Conservation (phyloP, 805 yeast genomes). For the Yarrowia porcina region DNA sequence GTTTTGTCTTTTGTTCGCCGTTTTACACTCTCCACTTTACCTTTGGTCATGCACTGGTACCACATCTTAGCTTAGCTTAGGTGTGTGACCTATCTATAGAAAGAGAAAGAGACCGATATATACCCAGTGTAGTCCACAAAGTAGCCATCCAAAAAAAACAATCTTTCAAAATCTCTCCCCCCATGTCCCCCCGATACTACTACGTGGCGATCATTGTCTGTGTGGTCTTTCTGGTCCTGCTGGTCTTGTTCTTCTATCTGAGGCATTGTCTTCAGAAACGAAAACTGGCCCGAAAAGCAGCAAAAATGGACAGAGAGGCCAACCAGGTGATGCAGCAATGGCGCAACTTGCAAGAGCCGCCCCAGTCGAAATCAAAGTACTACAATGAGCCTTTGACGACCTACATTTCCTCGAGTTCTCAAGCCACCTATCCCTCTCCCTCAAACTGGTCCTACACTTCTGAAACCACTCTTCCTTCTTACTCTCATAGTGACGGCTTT, state of each 20-base stretch:
- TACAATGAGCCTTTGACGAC: slow-evolving; percentile 1
- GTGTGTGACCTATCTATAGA: too few relatives aligned
- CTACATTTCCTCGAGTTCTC: neutral
- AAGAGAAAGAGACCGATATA: too few relatives aligned
- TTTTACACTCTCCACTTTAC: neutral
- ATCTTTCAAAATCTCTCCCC: neutral
- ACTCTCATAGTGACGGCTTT: neutral
- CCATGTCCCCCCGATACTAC: neutral
- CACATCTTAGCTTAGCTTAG: too few relatives aligned
- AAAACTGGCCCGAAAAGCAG: neutral
- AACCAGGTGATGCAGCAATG: neutral
- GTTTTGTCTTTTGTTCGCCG: too few relatives aligned
- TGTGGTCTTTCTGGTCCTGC: neutral
- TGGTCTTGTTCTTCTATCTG: neutral
- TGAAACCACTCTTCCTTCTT: neutral
- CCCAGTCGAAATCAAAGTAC: neutral
- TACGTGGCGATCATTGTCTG: slow-evolving; percentile 9
- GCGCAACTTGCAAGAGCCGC: neutral
- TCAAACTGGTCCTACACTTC: neutral
- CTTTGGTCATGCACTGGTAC: too few relatives aligned
- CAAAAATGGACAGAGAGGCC: neutral
- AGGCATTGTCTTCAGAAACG: neutral
- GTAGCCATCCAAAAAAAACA: neutral
- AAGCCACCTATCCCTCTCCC: neutral
- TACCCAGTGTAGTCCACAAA: too few relatives aligned